Conservation (phyloP, 176 grass and related monocot genomes). For the Cenchrus purpureus region DNA sequence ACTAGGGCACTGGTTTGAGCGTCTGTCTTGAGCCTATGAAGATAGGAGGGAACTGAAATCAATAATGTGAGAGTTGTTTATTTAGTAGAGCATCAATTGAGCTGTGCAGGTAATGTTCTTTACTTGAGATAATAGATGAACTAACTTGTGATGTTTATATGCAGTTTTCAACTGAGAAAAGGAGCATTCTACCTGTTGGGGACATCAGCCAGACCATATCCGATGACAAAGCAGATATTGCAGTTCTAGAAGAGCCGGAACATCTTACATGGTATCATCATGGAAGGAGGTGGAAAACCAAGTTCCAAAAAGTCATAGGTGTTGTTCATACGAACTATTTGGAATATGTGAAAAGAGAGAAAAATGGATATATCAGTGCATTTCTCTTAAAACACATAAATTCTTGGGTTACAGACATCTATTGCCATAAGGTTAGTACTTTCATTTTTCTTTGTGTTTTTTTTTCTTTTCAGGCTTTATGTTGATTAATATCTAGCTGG, state of each 20-base stretch:
- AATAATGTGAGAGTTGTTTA: conserved; percentile 18
- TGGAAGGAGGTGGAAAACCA: conserved; percentile 92
- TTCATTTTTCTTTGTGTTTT: conserved; percentile 16
- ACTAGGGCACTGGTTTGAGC: too few relatives aligned
- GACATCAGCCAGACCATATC: conserved; percentile 86
- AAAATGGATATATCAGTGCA: conserved; percentile 80
- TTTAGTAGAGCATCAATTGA: conserved; percentile 4
- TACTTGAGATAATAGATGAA: conserved; percentile 1
- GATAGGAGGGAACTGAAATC: not conserved
- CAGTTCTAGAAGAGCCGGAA: conserved; percentile 95
- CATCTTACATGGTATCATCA: conserved; percentile 99
- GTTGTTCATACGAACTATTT: conserved; percentile 95
- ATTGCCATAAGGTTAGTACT: conserved; percentile 91
- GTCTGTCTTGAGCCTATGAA: not conserved
- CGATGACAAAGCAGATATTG: conserved; percentile 85
- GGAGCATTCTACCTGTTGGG: conserved; percentile 96
- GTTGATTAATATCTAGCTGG: not conserved
- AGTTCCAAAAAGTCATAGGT: conserved; percentile 88
- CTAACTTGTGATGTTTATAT: conserved; percentile 7
- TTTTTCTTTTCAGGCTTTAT: conserved; percentile 3
- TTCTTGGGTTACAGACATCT: conserved; percentile 89
- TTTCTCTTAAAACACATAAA: conserved; percentile 94
- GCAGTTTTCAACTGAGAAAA: conserved; percentile 92
- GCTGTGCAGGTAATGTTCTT: not conserved
- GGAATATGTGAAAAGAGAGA: conserved; percentile 97